Evolutionary conservation across 345 rosid genomes (phyloP), one percentile per base, ranked within the genome.

Genomic region (Turritis glabra): DNA sequence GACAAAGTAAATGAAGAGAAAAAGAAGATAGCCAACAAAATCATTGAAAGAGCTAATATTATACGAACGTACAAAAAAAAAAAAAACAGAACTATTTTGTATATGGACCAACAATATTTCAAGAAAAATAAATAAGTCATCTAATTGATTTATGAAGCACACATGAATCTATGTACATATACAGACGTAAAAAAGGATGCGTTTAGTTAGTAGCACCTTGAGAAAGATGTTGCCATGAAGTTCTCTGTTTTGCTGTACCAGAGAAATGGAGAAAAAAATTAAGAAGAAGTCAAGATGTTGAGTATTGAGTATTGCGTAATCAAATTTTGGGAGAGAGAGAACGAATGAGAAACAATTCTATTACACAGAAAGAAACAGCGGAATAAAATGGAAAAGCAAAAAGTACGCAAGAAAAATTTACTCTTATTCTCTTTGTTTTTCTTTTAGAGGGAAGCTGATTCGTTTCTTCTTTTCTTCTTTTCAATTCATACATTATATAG

Each of bases 391-490:
- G 47, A 25, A 67, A 67, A 48, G 58, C n/a, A 26, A 14, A 47
- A 46, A n/a, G n/a, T n/a, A 22, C 5, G 18, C 5, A 12, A 13
- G 12, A 23, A 21, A 17, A 33, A 38, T 14, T 6, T 41, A 69
- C 56, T 61, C 48, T 52, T 69, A 50, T 77, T 46, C 71, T 69
- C 59, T 62, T 8, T 44, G 75, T 62, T 54, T 76, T 65, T 37
- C 79, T 76, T 76, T 69, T 46, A 54, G 32, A 77, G 76, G 35
- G 80, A 70, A 75, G 74, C 79, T 68, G 79, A 75, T 75, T 75
- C 74, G 38, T 53, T 33, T 13, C 40, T 35, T n/a, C 13, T 51
- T 54, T 21, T 25, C 25, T 40, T 14, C n/a, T 43, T 44, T 63
- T 33, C 11, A 35, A 19, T 59, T 59, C 12, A 19, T 59, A 47